These are phyloP conservation scores for Hymenotorrendiella dingleyae DNA, from an alignment of 2,329 filamentous ascomycete species.

Conservation along the genomic window DNA sequence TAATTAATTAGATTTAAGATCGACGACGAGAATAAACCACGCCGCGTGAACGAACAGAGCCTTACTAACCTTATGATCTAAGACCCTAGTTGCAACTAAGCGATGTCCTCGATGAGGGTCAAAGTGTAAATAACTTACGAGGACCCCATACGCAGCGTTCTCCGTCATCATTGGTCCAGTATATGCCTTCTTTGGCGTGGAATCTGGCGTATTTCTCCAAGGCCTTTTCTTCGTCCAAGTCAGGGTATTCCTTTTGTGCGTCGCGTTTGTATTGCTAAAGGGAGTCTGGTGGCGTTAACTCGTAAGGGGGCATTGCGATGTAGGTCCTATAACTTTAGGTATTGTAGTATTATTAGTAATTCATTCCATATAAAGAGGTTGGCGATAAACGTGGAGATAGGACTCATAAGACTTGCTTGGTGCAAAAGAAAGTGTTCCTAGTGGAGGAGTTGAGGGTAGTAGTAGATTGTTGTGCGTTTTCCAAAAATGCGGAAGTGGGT, in stretches of 20 bases:
- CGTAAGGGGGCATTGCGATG: neutral
- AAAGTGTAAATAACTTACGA: too few relatives aligned
- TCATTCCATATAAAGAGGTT: neutral
- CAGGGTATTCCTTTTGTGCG: neutral
- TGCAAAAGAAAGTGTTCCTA: neutral
- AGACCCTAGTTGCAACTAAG: too few relatives aligned
- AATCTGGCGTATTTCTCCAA: neutral
- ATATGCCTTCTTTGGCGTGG: neutral
- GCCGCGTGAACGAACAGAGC: too few relatives aligned
- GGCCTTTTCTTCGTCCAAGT: neutral
- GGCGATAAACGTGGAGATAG: neutral
- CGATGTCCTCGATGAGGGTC: too few relatives aligned
- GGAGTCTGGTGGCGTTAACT: neutral
- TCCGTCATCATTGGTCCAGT: neutral
- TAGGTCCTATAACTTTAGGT: neutral
- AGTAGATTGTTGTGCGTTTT: neutral
- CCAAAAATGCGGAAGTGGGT: neutral
- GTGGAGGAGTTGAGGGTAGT: neutral
- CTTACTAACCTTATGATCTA: too few relatives aligned
- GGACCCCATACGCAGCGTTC: neutral
- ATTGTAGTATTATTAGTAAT: neutral
- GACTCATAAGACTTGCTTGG: neutral
- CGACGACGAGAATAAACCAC: too few relatives aligned
- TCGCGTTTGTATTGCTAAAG: neutral
- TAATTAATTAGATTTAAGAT: too few relatives aligned